These are phyloP conservation scores for Ustilago tritici DNA, from an alignment of 1,284 basidiomycete species.

Conservation along the genomic window DNA sequence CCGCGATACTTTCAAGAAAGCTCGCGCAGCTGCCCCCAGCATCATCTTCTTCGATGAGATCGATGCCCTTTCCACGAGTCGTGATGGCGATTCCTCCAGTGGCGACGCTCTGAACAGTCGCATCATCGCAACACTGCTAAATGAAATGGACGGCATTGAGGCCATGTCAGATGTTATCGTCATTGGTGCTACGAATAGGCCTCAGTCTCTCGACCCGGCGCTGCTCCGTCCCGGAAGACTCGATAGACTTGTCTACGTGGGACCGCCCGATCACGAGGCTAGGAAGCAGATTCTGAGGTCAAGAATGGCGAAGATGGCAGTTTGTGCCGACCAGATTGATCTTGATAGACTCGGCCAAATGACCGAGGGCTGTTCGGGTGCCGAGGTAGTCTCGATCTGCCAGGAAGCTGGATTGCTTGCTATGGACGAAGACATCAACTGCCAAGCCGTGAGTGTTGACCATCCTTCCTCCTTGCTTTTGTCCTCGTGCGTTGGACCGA, in stretches of 20 bases:
- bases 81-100: slow-evolving; percentile 73
- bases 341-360: slow-evolving; percentile 79
- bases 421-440: slow-evolving; percentile 86
- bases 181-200: slow-evolving; percentile 94
- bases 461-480: neutral
- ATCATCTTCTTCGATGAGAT: slow-evolving; percentile 99
- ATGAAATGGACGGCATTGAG: slow-evolving; percentile 97
- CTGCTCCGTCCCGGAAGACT: slow-evolving; percentile 93
- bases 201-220: slow-evolving; percentile 91
- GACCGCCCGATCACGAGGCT: slow-evolving; percentile 84
- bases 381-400: slow-evolving; percentile 90
- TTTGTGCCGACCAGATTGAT: slow-evolving; percentile 77
- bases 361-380: slow-evolving; percentile 90
- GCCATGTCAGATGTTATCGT: slow-evolving; percentile 91
- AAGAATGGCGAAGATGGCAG: slow-evolving; percentile 81
- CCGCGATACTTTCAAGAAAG: slow-evolving; percentile 94
- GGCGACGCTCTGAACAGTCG: slow-evolving; percentile 80
- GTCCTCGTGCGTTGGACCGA: neutral
- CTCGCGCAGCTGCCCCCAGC: slow-evolving; percentile 89
- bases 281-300: slow-evolving; percentile 87
- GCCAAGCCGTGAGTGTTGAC: slow-evolving; percentile 76
- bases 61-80: slow-evolving; percentile 87
- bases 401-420: slow-evolving; percentile 94
- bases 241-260: slow-evolving; percentile 95
- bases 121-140: slow-evolving; percentile 90